These are phyloP conservation scores for Adansonia digitata DNA, from an alignment of 345 rosid genomes.

Conservation along the genomic window DNA sequence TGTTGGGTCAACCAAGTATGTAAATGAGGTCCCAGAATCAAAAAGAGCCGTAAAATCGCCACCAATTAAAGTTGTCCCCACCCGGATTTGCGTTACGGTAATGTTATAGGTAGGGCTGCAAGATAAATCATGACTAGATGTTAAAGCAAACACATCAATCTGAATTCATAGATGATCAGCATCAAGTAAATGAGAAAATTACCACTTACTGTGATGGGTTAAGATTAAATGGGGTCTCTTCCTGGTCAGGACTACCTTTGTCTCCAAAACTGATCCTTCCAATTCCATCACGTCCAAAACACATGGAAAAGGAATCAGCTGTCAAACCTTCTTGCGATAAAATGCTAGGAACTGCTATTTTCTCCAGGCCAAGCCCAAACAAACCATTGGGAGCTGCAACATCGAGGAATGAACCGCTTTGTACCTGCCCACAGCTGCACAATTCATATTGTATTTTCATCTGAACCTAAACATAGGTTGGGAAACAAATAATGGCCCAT, in stretches of 20 bases:
- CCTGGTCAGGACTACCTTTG: constrained; percentile 74
- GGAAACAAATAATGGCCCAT: neutral
- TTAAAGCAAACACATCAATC: neutral
- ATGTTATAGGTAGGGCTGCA: constrained; percentile 75
- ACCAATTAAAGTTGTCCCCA: constrained; percentile 51
- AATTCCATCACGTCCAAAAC: constrained; percentile 72
- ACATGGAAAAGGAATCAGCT: constrained; percentile 87
- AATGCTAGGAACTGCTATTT: constrained; percentile 77
- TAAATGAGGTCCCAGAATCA: constrained; percentile 83
- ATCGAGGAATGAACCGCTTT: constrained; percentile 84
- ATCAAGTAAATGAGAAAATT: constrained; percentile 29
- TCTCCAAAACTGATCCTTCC: constrained; percentile 94
- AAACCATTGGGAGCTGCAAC: constrained; percentile 88
- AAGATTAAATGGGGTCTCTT: constrained; percentile 72
- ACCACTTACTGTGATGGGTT: constrained; percentile 79
- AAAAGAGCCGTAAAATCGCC: constrained; percentile 62
- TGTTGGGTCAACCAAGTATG: constrained; percentile 60
- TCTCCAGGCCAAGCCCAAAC: constrained; percentile 86
- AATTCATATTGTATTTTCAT: constrained; percentile 28
- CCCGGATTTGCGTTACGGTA: constrained; percentile 54
- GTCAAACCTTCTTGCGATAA: constrained; percentile 65
- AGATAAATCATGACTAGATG: constrained; percentile 7
- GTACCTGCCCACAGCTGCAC: constrained; percentile 93
- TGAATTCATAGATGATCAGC: constrained; percentile 8
- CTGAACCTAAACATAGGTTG: constrained; percentile 11